A percentile compares a stretch with the other conserved stretches of the same genome.
Conservation (phyloP, 2,329 filamentous ascomycete genomes). For the Epichloe glyceriae region DNA sequence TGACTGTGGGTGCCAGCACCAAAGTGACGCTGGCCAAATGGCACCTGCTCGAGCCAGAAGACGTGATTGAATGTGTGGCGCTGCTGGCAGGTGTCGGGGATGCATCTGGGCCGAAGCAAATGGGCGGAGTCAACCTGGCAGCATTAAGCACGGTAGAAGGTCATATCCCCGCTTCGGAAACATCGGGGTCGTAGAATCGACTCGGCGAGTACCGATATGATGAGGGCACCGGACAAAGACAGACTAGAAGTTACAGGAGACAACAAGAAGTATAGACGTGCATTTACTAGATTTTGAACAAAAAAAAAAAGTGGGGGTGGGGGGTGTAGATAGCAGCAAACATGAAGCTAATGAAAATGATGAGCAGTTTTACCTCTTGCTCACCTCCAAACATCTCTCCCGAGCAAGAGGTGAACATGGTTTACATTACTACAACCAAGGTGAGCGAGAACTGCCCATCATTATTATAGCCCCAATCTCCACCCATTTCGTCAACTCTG, state of each 20-base stretch:
- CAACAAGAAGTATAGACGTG: neutral
- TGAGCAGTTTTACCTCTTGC: too few relatives aligned
- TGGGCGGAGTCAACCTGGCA: conserved; percentile 42
- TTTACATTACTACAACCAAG: too few relatives aligned
- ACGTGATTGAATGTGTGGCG: conserved; percentile 62
- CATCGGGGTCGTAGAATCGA: neutral
- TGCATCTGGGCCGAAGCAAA: conserved; percentile 22
- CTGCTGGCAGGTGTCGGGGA: conserved; percentile 38
- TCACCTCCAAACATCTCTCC: too few relatives aligned
- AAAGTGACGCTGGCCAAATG: conserved; percentile 85
- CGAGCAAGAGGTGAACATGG: too few relatives aligned
- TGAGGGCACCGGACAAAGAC: neutral
- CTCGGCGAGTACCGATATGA: neutral
- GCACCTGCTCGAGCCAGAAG: conserved; percentile 77
- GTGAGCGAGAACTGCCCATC: too few relatives aligned
- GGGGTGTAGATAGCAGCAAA: neutral
- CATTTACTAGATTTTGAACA: neutral
- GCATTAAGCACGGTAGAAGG: conserved; percentile 41
- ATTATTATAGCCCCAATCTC: too few relatives aligned
- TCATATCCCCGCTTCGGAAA: conserved; percentile 24
- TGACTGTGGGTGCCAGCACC: conserved; percentile 81
- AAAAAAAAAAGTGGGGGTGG: neutral
- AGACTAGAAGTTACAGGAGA: neutral
- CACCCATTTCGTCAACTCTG: too few relatives aligned
- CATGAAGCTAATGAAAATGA: too few relatives aligned